These are phyloP conservation scores for Fraxinus pennsylvanica DNA, from an alignment of 257 asterid genomes.

Conservation along the genomic window DNA sequence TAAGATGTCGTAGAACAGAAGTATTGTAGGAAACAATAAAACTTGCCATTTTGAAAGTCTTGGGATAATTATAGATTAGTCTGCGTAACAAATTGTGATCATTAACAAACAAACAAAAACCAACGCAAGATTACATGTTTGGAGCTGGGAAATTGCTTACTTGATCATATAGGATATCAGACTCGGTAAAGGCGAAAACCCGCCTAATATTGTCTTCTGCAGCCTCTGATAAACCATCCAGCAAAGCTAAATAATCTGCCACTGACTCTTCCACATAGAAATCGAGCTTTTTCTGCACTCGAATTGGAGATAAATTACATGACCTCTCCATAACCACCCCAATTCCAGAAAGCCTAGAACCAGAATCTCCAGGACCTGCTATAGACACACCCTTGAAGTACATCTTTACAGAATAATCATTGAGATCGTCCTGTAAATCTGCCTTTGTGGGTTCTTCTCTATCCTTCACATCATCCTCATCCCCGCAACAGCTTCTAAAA, in stretches of 20 bases:
- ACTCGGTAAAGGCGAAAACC: slow-evolving; percentile 73
- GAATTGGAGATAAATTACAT: slow-evolving; percentile 40
- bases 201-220: slow-evolving; percentile 43
- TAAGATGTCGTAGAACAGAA: no score
- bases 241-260: slow-evolving; percentile 87
- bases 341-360: slow-evolving; percentile 75
- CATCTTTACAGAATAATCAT: slow-evolving; percentile 56
- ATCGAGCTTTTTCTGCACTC: slow-evolving; percentile 88
- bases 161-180: slow-evolving; percentile 65
- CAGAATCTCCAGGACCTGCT: slow-evolving; percentile 62
- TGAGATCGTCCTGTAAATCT: slow-evolving; percentile 32
- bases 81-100: background rate
- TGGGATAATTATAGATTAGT: background rate
- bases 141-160: slow-evolving; percentile 39
- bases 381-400: slow-evolving; percentile 83
- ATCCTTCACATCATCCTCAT: slow-evolving; percentile 55
- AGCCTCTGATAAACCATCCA: slow-evolving; percentile 86
- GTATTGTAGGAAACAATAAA: background rate
- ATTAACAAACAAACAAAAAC: background rate
- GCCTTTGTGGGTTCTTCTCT: slow-evolving; percentile 33
- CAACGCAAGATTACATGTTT: slow-evolving; percentile 11
- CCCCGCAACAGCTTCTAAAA: slow-evolving; percentile 87
- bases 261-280: slow-evolving; percentile 72
- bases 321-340: slow-evolving; percentile 80
- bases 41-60: background rate